Base-by-base conservation (phyloP, 768 basidiomycete species). In the Lentinula detonsa region DNA sequence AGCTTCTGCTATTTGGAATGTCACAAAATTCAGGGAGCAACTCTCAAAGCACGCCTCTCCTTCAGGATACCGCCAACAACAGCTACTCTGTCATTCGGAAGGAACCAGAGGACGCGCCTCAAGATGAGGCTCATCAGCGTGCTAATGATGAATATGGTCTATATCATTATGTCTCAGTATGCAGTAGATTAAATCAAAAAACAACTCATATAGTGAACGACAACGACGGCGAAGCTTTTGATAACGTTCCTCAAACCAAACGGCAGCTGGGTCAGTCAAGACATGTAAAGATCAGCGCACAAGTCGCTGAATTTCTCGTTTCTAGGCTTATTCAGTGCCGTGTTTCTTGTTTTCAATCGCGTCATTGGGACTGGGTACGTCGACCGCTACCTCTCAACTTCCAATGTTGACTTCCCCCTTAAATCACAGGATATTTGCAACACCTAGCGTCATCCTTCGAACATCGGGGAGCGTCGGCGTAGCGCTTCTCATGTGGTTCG, bases 311-410 rank as follows among this genome's bases (percentile, higher is more conserved):
- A 33, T 48, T 11, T 31, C 28, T 28, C 28, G 33, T 59, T 33
- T 39, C 35, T 59, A 82, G 81, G 82, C 6, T 66, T 81, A 5
- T 68, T 80, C 49, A 87, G 84, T 61, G 82, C 85, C 3, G 71
- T 83, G 2, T 85, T 82, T 64, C 80, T 91, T 46, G 85, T 91
- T 40, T 88, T 90, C 75, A 91, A 91, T 67, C 81, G 85, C 33
- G 79, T 88, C n/a, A 86, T 90, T 34, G 88, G 88, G 18, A 84
- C 87, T 18, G 87, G 88, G 88, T 86, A 61, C 69, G 16, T 21
- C 10, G 56, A 52, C 43, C 11, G 7, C 37, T 56, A 31, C 42
- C 35, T 7, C 54, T 35, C 45, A 23, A 13, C 40, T n/a, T 21
- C 56, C 64, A 55, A 3, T 23, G 0, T 56, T 53, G 35, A 52